Evolutionary conservation across 768 basidiomycete species (phyloP).

Genomic region (Termitomyces sp.): DNA sequence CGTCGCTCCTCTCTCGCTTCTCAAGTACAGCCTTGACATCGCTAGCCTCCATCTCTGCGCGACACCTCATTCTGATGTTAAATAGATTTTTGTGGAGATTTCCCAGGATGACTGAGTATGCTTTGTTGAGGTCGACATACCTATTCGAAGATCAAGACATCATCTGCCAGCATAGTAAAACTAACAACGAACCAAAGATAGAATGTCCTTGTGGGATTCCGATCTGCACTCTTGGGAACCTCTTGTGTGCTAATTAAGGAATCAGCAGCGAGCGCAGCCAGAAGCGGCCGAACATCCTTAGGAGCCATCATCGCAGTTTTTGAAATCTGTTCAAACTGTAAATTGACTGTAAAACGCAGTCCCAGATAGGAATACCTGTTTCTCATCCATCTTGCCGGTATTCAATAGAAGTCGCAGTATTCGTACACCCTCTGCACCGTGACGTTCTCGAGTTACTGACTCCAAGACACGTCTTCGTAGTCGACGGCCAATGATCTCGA

Average conservation of each 20-base stretch:
- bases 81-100: constrained; percentile 86
- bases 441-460: constrained; percentile 72
- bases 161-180: not conserved
- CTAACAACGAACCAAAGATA: constrained; percentile 71
- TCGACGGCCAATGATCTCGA: constrained; percentile 62
- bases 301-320: constrained; percentile 91
- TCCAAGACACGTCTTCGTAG: constrained; percentile 71
- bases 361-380: constrained; percentile 58
- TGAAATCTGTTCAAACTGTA: constrained; percentile 55
- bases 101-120: constrained; percentile 70
- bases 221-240: constrained; percentile 85
- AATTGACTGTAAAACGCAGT: not conserved
- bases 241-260: constrained; percentile 89
- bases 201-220: constrained; percentile 83
- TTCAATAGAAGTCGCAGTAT: constrained; percentile 74
- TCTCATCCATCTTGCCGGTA: constrained; percentile 91
- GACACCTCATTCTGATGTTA: constrained; percentile 73
- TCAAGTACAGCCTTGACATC: constrained; percentile 68
- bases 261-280: constrained; percentile 75
- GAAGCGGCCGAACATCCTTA: constrained; percentile 77
- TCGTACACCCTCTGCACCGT: constrained; percentile 79
- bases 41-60: constrained; percentile 66
- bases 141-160: constrained; percentile 32
- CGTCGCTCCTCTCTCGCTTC: constrained; percentile 79
- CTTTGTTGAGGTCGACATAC: constrained; percentile 85